phyloP scores from a whole-genome alignment of 768 basidiomycete species.

The Tulasnella sp. region DNA sequence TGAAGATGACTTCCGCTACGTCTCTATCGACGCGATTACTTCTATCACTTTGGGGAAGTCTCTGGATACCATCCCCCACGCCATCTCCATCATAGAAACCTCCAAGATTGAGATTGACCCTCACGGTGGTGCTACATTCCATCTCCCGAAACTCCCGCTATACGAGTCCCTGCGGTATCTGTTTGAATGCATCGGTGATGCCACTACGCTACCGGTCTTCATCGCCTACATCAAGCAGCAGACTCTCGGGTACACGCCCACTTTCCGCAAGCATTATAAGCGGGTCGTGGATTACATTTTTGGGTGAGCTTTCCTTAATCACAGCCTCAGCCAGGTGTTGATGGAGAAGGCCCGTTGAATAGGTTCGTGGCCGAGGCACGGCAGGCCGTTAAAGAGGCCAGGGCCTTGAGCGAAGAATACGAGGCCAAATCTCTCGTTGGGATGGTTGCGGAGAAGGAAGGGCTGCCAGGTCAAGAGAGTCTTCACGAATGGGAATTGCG shows the following conservation, averaged over 20 bases:
- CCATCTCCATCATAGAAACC: not conserved
- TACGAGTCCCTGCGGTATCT: slow-evolving; percentile 10
- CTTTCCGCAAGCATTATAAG: slow-evolving; percentile 3
- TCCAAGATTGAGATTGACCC: not conserved
- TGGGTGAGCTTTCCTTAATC: not conserved
- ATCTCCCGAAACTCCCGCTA: slow-evolving; percentile 1
- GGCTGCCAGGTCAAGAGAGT: not conserved
- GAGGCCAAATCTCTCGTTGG: not conserved
- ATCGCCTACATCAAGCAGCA: slow-evolving; percentile 10
- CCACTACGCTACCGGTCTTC: not conserved
- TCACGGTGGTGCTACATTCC: not conserved
- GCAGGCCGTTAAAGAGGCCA: not conserved
- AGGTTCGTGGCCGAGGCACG: not conserved
- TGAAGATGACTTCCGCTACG: slow-evolving; percentile 8
- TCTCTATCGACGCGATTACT: not conserved
- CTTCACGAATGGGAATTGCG: slow-evolving; percentile 4
- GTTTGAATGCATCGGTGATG: slow-evolving; percentile 16
- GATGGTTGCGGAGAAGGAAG: slow-evolving; percentile 16
- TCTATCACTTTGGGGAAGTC: not conserved
- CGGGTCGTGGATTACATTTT: not conserved
- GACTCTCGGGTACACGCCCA: not conserved
- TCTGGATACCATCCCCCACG: not conserved
- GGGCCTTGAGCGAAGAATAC: slow-evolving; percentile 1
- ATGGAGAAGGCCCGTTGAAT: not conserved
- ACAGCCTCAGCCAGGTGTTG: not conserved